Evolutionary conservation across 108 stramenopile species (phyloP).

Genomic region (Parmales sp.): DNA sequence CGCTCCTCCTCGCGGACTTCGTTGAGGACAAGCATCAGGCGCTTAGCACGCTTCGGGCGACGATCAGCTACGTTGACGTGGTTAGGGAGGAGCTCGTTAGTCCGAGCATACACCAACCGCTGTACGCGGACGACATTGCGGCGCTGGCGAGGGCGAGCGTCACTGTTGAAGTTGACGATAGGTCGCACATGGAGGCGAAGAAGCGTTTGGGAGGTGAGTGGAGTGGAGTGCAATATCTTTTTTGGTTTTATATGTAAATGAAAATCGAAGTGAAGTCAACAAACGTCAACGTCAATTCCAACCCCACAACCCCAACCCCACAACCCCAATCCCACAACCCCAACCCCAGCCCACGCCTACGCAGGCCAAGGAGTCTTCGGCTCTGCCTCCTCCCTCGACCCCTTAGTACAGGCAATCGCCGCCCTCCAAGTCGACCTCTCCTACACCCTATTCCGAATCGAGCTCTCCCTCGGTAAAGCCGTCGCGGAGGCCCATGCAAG

Average conservation of each 20-base stretch:
- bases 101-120: background rate
- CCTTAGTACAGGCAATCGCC: background rate
- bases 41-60: background rate
- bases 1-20: conserved; percentile 2
- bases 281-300: too few relatives aligned
- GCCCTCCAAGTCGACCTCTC: background rate
- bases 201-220: background rate
- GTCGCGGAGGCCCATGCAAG: background rate
- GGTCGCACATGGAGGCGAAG: background rate
- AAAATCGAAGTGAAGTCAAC: too few relatives aligned
- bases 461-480: background rate
- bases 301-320: too few relatives aligned
- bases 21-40: background rate
- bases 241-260: too few relatives aligned
- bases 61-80: background rate
- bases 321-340: too few relatives aligned
- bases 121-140: background rate
- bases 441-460: background rate
- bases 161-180: background rate
- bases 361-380: conserved; percentile 11
- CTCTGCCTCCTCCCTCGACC: background rate
- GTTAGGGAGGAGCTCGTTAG: background rate
- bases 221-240: too few relatives aligned
- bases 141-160: background rate
- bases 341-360: background rate